These are phyloP conservation scores for Podospora comata DNA, from an alignment of 495 filamentous ascomycete genomes.

Conservation along the genomic window DNA sequence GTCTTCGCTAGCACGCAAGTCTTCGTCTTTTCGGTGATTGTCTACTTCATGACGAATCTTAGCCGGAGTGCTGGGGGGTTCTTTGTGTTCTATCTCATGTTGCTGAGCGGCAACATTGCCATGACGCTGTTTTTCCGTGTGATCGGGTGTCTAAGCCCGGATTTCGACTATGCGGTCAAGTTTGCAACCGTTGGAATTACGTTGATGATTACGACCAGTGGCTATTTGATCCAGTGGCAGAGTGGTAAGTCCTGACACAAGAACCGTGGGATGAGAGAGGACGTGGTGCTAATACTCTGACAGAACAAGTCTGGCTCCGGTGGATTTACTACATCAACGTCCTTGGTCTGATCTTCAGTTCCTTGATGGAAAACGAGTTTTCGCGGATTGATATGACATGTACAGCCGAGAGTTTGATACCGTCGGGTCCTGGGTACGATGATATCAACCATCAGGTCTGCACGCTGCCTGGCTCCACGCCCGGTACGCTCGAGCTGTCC, in stretches of 20 bases:
- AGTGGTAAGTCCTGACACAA: conserved; percentile 20
- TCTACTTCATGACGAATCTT: conserved; percentile 77
- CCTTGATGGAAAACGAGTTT: conserved; percentile 85
- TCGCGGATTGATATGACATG: conserved; percentile 59
- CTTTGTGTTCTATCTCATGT: conserved; percentile 72
- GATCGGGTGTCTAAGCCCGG: conserved; percentile 72
- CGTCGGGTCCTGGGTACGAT: conserved; percentile 59
- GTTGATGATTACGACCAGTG: conserved; percentile 71
- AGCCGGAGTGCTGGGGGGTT: conserved; percentile 66
- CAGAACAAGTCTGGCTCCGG: conserved; percentile 66
- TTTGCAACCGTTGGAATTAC: conserved; percentile 75
- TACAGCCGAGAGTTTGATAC: conserved; percentile 60
- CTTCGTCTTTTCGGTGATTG: conserved; percentile 67
- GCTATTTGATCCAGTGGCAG: conserved; percentile 75
- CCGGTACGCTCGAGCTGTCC: conserved; percentile 56
- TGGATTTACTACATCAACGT: conserved; percentile 85
- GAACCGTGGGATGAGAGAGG: not conserved
- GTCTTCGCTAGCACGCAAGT: conserved; percentile 66
- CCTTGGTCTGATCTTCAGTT: conserved; percentile 68
- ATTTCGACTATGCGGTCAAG: conserved; percentile 83
- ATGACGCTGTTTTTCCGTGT: conserved; percentile 82
- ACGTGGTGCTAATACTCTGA: conserved; percentile 1
- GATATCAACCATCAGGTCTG: conserved; percentile 71
- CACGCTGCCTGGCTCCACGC: conserved; percentile 64
- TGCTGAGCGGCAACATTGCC: conserved; percentile 65